phyloP scores from a whole-genome alignment of 306 rosid species.

The Begonia peltatifolia region DNA sequence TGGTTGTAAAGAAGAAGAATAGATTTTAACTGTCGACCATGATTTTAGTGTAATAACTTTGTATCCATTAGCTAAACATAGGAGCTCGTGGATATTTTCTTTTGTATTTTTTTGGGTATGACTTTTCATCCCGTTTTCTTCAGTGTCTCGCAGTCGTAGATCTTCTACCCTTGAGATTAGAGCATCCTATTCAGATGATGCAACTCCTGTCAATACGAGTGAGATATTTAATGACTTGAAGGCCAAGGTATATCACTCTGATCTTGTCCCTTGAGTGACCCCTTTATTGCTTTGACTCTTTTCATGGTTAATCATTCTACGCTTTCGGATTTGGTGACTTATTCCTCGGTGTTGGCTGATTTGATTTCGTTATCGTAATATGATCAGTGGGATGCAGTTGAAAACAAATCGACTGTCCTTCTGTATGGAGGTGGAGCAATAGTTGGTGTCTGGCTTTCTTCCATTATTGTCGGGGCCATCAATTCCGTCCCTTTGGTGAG shows the following conservation, averaged over 20 bases:
- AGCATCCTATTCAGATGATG: conserved; percentile 80
- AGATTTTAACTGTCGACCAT: too few species aligned
- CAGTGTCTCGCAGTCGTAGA: conserved; percentile 35
- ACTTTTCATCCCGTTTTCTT: conserved; percentile 4
- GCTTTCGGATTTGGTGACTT: too few species aligned
- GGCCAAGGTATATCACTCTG: conserved; percentile 51
- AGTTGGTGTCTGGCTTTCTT: conserved; percentile 83
- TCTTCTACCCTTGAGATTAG: conserved; percentile 36
- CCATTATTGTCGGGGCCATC: conserved; percentile 70
- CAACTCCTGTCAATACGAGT: conserved; percentile 52
- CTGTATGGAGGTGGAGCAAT: conserved; percentile 89
- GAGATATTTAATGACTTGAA: conserved; percentile 81
- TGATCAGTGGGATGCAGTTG: conserved; percentile 91
- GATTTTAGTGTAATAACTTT: too few species aligned
- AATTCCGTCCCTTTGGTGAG: conserved; percentile 93
- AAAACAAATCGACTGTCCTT: conserved; percentile 90
- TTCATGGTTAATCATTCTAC: conserved; percentile 2
- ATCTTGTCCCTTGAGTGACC: background rate
- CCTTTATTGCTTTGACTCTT: conserved; percentile 5
- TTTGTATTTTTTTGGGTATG: too few species aligned
- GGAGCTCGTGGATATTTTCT: too few species aligned
- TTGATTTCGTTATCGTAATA: background rate
- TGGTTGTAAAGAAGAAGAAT: too few species aligned
- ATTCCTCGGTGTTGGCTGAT: background rate
- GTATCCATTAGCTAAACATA: too few species aligned